Evolutionary conservation across 805 yeast genomes (phyloP), one percentile per base, ranked within the genome.

Genomic region (Candida rishiriensis): DNA sequence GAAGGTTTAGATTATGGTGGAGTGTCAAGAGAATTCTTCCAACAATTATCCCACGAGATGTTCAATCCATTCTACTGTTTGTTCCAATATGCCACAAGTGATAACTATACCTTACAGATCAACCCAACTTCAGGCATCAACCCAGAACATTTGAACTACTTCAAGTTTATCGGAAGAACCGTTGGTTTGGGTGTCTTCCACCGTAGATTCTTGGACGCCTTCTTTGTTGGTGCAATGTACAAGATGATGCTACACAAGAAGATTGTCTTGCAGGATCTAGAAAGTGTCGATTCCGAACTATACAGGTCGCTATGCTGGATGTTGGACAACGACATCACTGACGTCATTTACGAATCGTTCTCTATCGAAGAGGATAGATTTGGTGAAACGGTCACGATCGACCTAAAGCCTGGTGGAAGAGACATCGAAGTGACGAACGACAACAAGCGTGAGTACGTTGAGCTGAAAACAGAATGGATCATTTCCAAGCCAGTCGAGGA

Each of bases 1-100:
- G 99, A 93, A 73, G 99, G 99, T 67, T 78, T 93, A 59, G 99
- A 93, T 73, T 93, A 93, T 64, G 99, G 99, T 76, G 99, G 99
- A 64, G 98, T 93, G 50, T 88, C 97, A 29, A 79, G 99, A 72
- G 99, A 93, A 68, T 93, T 88, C 67, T 93, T 93, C 83, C 93
- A 90, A 71, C 75, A 90, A 63, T 75, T 93, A 54, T 90, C 98
- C 3, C 99, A 93, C 64, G 98, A 93, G 68, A 93, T 93, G 97
- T 93, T 93, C 68, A 90, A 93, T 64, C 99, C 99, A 50, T 88
- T 90, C 66, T 93, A 93, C 67, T 91, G 99, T 70, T 72, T 93
- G 59, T 93, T 93, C 65, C 97, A 93, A 69, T 93, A 93, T 67
- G 89, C 97, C 14, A 95, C 98, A 32, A 96, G 90, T 69, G 99